Evolutionary conservation across 139 green algal genomes (phyloP), one percentile per base, ranked within the genome.

Genomic region (Pleodorina starrii): DNA sequence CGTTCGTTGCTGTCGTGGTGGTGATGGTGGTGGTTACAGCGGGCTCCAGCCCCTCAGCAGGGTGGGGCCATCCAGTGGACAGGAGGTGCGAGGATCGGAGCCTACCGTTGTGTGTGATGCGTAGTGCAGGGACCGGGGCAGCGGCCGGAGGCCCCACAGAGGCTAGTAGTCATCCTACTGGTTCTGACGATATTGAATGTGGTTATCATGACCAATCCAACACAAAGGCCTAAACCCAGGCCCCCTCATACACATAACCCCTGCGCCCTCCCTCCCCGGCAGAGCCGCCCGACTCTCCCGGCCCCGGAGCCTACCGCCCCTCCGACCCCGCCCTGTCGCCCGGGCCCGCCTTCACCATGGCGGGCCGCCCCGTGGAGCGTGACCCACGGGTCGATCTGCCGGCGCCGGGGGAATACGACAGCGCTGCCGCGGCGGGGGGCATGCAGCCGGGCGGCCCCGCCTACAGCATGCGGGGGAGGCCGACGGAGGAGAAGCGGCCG

Each of bases 341-440:
- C 27, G 89, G 89, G 23, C 89, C 89, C 21, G 89, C 89, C 29
- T 92, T 90, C 89, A 92, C 89, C 50, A 90, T 92, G 89, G 76
- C 35, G 27, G 12, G 19, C 11, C 76, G 89, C n/a, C 75, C 73
- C 2, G 44, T 32, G 84, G 76, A 66, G 19, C 74, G 42, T 1
- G 80, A 77, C 40, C 79, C 78, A 11, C 68, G 54, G 16, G 46
- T 19, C 7, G 84, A 87, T 36, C 25, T 69, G 50, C 89, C 89
- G 29, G 89, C 89, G 35, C 89, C 89, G 6, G 89, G 89, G 35
- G 89, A 92, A 11, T 92, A 92, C 50, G 38, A 66, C 25, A 66
- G 3, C 54, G n/a, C n/a, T n/a, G n/a, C n/a, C n/a, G 85, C 7
- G 7, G n/a, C 5, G 51, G 9, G n/a, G 29, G 32, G 23, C 36